phyloP scores from a whole-genome alignment of 306 rosid species.

The Albizia julibrissin region DNA sequence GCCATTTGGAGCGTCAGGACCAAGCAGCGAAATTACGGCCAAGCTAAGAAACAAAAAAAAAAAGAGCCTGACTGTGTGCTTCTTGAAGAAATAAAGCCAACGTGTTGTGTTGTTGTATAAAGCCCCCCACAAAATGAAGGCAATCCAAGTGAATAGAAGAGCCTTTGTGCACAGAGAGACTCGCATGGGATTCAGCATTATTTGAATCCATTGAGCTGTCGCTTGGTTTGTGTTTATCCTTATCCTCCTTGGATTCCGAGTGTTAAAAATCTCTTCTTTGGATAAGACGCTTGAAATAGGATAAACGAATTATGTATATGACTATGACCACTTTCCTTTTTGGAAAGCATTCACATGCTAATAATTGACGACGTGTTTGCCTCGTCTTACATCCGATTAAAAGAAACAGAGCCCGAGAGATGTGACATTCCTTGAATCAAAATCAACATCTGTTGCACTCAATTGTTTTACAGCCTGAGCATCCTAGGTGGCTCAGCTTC shows the following conservation, averaged over 20 bases:
- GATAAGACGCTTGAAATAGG: background rate
- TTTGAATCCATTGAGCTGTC: background rate
- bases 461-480: background rate
- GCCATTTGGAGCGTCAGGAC: slow-evolving; percentile 42
- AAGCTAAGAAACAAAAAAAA: background rate
- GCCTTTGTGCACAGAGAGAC: background rate
- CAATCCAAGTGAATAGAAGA: background rate
- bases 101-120: background rate
- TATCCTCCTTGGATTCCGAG: background rate
- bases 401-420: background rate
- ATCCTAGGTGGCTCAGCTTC: slow-evolving; percentile 27
- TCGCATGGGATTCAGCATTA: background rate
- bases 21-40: slow-evolving; percentile 14
- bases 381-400: slow-evolving; percentile 8
- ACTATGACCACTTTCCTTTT: slow-evolving; percentile 6
- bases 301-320: background rate
- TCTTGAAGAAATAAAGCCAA: background rate
- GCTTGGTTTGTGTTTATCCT: background rate
- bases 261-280: background rate
- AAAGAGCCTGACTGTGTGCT: background rate
- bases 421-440: slow-evolving; percentile 16
- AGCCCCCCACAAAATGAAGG: background rate
- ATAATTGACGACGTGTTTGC: slow-evolving; percentile 9
- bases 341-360: slow-evolving; percentile 33
- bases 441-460: slow-evolving; percentile 14